Conservation (phyloP, 2,329 filamentous ascomycete species). For the Phialocephala subalpina region DNA sequence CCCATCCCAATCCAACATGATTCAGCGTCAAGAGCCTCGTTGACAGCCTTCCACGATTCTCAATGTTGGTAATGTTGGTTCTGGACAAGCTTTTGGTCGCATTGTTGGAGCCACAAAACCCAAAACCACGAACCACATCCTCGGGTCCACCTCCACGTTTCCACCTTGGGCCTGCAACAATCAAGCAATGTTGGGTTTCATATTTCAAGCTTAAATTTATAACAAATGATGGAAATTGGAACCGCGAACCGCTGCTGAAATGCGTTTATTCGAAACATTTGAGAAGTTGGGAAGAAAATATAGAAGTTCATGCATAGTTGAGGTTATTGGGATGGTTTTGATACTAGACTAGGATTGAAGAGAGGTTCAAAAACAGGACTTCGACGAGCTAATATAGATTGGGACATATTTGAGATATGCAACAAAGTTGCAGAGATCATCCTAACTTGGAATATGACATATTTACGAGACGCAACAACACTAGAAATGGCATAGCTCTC, state of each 20-base stretch:
- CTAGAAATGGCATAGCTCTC: too few species aligned
- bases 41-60: constrained; percentile 1
- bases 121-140: neutral
- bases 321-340: neutral
- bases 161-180: neutral
- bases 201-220: constrained; percentile 1
- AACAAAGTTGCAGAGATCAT: too few species aligned
- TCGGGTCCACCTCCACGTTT: neutral
- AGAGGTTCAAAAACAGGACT: too few species aligned
- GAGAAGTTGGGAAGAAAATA: neutral
- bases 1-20: neutral
- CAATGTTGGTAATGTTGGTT: neutral
- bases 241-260: neutral
- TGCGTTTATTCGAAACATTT: neutral
- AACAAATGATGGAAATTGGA: neutral
- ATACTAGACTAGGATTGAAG: too few species aligned
- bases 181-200: constrained; percentile 3
- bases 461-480: too few species aligned
- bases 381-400: too few species aligned
- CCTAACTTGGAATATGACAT: too few species aligned
- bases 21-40: neutral
- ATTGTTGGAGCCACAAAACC: neutral
- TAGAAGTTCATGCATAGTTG: neutral
- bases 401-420: too few species aligned
- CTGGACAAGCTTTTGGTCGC: neutral